A percentile compares a stretch with the other conserved stretches of the same genome.
Conservation (phyloP, 176 grass and related monocot species). For the Hordeum marinum region DNA sequence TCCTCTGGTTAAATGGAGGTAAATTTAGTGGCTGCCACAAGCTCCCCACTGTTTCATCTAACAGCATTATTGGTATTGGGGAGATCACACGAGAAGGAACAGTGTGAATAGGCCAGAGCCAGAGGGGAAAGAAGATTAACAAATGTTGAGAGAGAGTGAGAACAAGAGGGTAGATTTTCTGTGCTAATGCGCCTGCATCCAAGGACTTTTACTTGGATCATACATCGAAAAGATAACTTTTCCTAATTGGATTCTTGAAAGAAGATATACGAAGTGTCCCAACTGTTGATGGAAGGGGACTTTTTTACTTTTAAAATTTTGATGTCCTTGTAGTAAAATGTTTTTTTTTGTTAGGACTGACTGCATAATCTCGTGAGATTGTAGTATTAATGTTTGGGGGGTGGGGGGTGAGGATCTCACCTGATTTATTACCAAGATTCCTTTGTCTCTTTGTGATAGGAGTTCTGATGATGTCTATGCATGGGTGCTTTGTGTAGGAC, state of each 20-base stretch:
- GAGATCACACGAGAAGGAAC: neutral
- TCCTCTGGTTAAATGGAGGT: constrained; percentile 99
- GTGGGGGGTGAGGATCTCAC: neutral
- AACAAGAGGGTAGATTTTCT: neutral
- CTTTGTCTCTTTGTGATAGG: neutral
- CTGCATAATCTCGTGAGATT: neutral
- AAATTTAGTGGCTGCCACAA: neutral
- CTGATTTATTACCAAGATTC: neutral
- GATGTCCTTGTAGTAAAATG: neutral
- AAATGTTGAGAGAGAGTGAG: neutral
- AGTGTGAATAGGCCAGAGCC: neutral
- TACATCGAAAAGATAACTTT: neutral
- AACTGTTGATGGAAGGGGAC: neutral
- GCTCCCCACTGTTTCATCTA: neutral
- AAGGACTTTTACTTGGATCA: constrained; percentile 1
- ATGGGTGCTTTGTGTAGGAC: constrained; percentile 47
- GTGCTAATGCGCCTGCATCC: neutral
- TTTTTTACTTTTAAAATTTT: neutral
- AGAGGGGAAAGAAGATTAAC: neutral
- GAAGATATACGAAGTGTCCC: neutral
- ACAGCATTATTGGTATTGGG: constrained; percentile 22
- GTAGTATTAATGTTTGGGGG: neutral
- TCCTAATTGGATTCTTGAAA: neutral
- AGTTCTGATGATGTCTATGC: constrained; percentile 16
- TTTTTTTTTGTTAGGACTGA: neutral